phyloP scores from a whole-genome alignment of 2,329 filamentous ascomycete genomes.

The Clarireedia hainanense region DNA sequence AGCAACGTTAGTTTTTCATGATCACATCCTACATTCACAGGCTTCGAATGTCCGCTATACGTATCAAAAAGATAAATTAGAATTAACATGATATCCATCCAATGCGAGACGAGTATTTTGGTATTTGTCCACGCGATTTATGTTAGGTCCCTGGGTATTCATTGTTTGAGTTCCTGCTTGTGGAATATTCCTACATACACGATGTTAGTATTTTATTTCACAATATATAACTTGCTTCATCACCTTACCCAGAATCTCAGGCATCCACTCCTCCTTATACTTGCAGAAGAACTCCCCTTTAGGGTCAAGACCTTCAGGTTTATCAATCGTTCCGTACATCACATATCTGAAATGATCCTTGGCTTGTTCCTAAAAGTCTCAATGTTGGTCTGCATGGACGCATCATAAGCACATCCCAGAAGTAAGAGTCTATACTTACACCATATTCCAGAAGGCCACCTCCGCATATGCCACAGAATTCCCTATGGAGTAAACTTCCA shows the following conservation, averaged over 20 bases:
- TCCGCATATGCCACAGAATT: constrained; percentile 46
- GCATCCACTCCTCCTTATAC: constrained; percentile 41
- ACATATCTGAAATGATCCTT: constrained; percentile 37
- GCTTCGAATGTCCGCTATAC: no score
- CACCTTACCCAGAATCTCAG: constrained; percentile 35
- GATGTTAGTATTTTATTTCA: background rate
- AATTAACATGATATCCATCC: no score
- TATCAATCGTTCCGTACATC: constrained; percentile 41
- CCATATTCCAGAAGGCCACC: constrained; percentile 45
- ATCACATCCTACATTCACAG: no score
- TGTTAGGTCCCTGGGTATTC: background rate
- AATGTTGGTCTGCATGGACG: constrained; percentile 6
- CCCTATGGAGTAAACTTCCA: constrained; percentile 38
- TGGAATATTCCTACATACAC: constrained; percentile 35
- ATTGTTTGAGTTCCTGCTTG: constrained; percentile 38
- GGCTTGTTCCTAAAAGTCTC: constrained; percentile 31
- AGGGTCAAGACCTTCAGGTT: constrained; percentile 39
- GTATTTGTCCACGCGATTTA: background rate
- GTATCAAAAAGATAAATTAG: no score
- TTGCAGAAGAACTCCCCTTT: constrained; percentile 50
- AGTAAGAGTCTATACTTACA: constrained; percentile 26
- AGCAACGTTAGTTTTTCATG: no score
- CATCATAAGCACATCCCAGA: constrained; percentile 25
- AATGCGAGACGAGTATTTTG: no score
- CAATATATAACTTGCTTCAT: background rate